Evolutionary conservation across 805 yeast species (phyloP), one percentile per base, ranked within the genome.

Genomic region (Spathaspora boniae): DNA sequence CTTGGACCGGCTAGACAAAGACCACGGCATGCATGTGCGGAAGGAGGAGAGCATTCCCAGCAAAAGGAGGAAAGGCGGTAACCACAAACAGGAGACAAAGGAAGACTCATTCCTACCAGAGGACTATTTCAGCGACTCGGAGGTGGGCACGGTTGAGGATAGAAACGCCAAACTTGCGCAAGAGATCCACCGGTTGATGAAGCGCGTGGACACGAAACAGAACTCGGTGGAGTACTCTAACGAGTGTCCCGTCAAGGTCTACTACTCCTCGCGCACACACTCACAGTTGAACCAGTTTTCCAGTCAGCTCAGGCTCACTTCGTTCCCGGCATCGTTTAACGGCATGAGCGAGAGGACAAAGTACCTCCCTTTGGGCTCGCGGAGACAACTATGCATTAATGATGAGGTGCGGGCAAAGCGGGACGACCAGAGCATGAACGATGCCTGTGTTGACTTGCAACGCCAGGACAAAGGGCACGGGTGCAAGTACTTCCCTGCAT

Each of bases 201-300:
- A 60, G 5, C 68, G 71, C 41, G 59, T 76, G 0, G 70, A 59
- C 21, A 51, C 58, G 1, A 39, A 36, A 4, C 46, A 52, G 5
- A 39, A 40, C n/a, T 21, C 36, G 4, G 54, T 47, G 27, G 46
- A 44, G 23, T 32, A 41, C 26, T 48, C 43, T 29, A 56, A 42
- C 38, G 45, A 56, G 31, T 56, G 64, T 26, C 65, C 75, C 0
- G 40, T 42, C 4, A 48, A 79, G 45, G 76, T 89, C 1, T 75
- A 60, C 46, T 88, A 80, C 51, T 71, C 95, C 0, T 86, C 96
- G 2, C 66, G 98, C 56, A 89, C 98, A 0, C 97, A 89, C 51
- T 86, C 96, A 0, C 98, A 89, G 53, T 62, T 89, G 29, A 68
- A 69, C 24, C 98, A 89, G 51, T 85, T 89, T 50, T 76, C 87